These are phyloP conservation scores for Xylariaceae sp. DNA, from an alignment of 2,329 filamentous ascomycete genomes.

Conservation along the genomic window DNA sequence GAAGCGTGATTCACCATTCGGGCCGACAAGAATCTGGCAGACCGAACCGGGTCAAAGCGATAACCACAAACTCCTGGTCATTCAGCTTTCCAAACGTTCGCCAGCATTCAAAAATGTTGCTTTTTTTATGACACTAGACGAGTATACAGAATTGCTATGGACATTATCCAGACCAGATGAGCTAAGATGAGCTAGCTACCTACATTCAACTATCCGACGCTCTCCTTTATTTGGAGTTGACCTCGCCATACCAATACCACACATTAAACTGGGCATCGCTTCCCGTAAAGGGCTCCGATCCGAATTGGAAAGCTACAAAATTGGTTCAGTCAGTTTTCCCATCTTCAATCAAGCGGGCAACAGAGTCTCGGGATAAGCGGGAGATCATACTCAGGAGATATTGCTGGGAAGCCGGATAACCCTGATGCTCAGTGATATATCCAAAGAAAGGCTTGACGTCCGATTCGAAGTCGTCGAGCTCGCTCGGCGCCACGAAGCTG, in stretches of 20 bases:
- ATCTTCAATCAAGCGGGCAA: not conserved
- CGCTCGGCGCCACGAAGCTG: conserved; percentile 16
- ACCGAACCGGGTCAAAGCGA: too few relatives aligned
- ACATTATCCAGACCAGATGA: not conserved
- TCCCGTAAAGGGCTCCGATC: conserved; percentile 16
- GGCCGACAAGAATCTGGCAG: too few relatives aligned
- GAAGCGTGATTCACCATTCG: too few relatives aligned
- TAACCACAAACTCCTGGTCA: too few relatives aligned
- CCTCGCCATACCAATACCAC: conserved; percentile 16
- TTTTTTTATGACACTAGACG: not conserved
- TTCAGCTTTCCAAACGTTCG: not conserved
- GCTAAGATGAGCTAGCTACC: not conserved
- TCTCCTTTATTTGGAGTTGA: conserved; percentile 6
- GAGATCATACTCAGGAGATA: conserved; percentile 15
- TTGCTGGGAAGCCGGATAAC: conserved; percentile 14
- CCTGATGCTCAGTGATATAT: conserved; percentile 12
- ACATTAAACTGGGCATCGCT: conserved; percentile 11
- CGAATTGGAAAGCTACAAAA: conserved; percentile 14
- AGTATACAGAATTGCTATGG: not conserved
- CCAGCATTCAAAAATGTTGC: not conserved
- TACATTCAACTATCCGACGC: not conserved
- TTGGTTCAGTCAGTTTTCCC: not conserved
- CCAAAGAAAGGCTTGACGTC: conserved; percentile 15
- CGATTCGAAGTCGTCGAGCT: conserved; percentile 11
- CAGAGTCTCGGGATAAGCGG: too few relatives aligned